phyloP scores from a whole-genome alignment of 2,329 filamentous ascomycete species.

The Talaromyces sp. region DNA sequence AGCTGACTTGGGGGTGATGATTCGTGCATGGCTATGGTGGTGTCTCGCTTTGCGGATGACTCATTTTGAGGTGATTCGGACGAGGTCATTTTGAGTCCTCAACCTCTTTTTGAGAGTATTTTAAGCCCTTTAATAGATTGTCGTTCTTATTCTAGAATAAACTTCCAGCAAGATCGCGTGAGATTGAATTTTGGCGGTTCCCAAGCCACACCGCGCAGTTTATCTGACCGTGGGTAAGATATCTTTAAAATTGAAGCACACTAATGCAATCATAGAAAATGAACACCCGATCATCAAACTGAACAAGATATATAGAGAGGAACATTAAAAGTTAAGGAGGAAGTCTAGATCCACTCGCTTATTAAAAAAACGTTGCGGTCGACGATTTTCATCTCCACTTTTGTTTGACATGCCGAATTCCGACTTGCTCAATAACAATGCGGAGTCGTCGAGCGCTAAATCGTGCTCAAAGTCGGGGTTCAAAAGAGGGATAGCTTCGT shows the following conservation, averaged over 20 bases:
- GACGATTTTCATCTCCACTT: neutral
- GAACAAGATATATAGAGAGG: neutral
- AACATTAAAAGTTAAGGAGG: neutral
- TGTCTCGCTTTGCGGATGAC: neutral
- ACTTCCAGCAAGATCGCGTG: neutral
- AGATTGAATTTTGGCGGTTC: neutral
- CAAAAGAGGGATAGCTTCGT: neutral
- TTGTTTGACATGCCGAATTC: neutral
- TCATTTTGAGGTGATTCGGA: neutral
- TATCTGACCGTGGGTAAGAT: neutral
- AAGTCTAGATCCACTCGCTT: slow-evolving; percentile 6
- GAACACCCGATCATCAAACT: neutral
- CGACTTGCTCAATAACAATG: neutral
- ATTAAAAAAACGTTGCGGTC: neutral
- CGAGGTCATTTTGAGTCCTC: neutral
- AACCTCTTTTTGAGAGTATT: too few species aligned
- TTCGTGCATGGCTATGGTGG: neutral
- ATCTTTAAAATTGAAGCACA: neutral
- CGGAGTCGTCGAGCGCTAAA: neutral
- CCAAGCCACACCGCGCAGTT: neutral
- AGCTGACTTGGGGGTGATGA: neutral
- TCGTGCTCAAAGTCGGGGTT: neutral
- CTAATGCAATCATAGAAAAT: neutral
- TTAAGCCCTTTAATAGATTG: neutral
- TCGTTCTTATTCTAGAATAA: neutral